Percentiles rank a stretch among this genome's conserved stretches.
Evolutionary conservation across 176 grass and related monocot species (phyloP).

Genomic region (Coix lacrymajobi): DNA sequence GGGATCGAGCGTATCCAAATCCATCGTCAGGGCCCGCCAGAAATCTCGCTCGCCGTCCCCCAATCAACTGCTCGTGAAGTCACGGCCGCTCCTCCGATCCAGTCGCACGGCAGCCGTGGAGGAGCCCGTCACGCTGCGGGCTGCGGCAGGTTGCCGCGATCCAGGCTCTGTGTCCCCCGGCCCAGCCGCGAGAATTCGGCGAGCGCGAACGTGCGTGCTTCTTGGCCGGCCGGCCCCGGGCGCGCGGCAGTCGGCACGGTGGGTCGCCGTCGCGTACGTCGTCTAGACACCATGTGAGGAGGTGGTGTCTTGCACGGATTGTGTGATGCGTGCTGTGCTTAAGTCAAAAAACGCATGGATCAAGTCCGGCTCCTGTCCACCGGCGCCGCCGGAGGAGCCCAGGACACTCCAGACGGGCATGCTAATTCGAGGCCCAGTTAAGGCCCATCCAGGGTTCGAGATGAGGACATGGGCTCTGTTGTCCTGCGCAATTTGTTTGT

Average conservation of each 20-base stretch:
- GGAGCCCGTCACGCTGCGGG: not conserved
- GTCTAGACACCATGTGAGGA: not conserved
- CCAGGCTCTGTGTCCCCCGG: not conserved
- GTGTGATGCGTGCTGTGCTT: not conserved
- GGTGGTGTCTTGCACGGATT: not conserved
- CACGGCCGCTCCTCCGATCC: not conserved
- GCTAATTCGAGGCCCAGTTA: not conserved
- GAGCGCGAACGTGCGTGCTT: not conserved
- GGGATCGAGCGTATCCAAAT: not conserved
- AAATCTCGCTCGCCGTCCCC: not conserved
- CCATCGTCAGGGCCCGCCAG: not conserved
- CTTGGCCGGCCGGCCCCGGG: not conserved
- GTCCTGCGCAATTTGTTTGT: not conserved
- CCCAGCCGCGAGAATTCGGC: not conserved
- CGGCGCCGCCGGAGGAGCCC: too few relatives aligned
- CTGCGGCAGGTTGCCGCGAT: not conserved
- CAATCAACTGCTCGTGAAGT: conserved; percentile 9
- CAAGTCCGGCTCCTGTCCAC: not conserved
- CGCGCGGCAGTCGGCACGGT: too few relatives aligned
- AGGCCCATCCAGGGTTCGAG: not conserved
- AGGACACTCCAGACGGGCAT: not conserved
- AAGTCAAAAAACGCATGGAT: not conserved
- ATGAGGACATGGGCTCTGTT: not conserved
- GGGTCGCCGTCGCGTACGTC: not conserved
- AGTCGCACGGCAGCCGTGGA: not conserved